phyloP scores from a whole-genome alignment of 352 stramenopile species.

The Globisporangium carolinianum region DNA sequence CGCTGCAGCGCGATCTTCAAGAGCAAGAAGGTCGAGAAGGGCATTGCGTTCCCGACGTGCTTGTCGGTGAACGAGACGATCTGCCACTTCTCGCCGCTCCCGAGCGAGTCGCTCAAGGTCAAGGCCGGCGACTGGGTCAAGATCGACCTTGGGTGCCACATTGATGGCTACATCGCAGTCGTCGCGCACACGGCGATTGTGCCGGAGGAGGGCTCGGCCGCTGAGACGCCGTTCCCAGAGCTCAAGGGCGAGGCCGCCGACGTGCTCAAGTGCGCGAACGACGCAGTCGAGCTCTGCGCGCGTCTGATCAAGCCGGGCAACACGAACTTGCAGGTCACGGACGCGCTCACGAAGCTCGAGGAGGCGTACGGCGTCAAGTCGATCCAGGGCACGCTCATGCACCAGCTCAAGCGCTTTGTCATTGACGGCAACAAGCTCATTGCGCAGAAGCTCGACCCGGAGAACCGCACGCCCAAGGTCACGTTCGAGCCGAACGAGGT shows the following conservation, averaged over 20 bases:
- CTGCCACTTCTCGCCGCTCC: slow-evolving; percentile 97
- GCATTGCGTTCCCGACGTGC: slow-evolving; percentile 98
- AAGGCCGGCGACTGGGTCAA: slow-evolving; percentile 87
- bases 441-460: slow-evolving; percentile 87
- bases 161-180: slow-evolving; percentile 99
- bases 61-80: slow-evolving; percentile 98
- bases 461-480: slow-evolving; percentile 79
- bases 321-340: slow-evolving; percentile 94
- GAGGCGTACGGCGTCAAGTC: slow-evolving; percentile 95
- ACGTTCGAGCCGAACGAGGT: slow-evolving; percentile 97
- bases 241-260: slow-evolving; percentile 84
- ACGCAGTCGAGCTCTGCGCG: slow-evolving; percentile 95
- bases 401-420: slow-evolving; percentile 98
- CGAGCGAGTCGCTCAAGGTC: slow-evolving; percentile 71
- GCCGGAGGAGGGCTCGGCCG: slow-evolving; percentile 59
- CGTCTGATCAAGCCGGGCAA: slow-evolving; percentile 96
- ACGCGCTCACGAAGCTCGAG: slow-evolving; percentile 93
- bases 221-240: slow-evolving; percentile 48
- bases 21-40: slow-evolving; percentile 96
- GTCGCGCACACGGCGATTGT: slow-evolving; percentile 97
- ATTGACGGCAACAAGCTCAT: slow-evolving; percentile 98
- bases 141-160: slow-evolving; percentile 98
- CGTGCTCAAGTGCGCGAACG: slow-evolving; percentile 95
- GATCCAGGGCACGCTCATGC: slow-evolving; percentile 97
- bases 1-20: slow-evolving; percentile 93